Evolutionary conservation across 345 rosid genomes (phyloP).

Genomic region (Schrenkiella parvula): DNA sequence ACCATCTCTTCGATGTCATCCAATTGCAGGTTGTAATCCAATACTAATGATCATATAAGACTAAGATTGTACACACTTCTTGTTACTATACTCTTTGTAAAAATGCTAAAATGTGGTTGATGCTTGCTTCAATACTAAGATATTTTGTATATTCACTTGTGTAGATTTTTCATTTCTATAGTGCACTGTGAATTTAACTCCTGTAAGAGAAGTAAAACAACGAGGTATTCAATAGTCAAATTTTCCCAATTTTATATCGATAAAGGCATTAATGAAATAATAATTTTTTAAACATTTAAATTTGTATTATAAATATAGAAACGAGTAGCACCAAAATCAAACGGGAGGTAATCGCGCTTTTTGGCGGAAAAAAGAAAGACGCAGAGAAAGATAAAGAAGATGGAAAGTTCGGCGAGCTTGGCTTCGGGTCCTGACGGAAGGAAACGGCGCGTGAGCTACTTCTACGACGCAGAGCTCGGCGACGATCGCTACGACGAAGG

Average conservation of each 20-base stretch:
- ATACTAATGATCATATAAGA: constrained; percentile 46
- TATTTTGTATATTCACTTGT: constrained; percentile 45
- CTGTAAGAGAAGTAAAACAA: constrained; percentile 35
- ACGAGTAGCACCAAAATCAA: no score
- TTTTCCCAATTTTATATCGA: no score
- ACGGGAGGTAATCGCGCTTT: no score
- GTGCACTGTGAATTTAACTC: constrained; percentile 70
- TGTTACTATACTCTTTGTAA: not conserved
- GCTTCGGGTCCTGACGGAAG: constrained; percentile 69
- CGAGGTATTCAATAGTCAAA: not conserved
- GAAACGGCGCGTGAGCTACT: constrained; percentile 78
- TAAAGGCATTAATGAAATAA: no score
- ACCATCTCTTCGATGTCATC: constrained; percentile 56
- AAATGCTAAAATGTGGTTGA: not conserved
- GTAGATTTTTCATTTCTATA: constrained; percentile 61
- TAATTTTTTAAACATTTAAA: no score
- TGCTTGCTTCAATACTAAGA: not conserved
- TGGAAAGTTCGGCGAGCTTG: constrained; percentile 26
- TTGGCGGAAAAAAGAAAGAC: not conserved
- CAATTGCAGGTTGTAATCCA: constrained; percentile 65
- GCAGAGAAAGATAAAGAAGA: not conserved
- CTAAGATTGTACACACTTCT: constrained; percentile 1
- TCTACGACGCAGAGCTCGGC: constrained; percentile 58
- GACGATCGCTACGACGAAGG: not conserved
- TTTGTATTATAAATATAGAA: no score